These are phyloP conservation scores for Colletotrichum higginsianum DNA, from an alignment of 2,329 filamentous ascomycete genomes.

Conservation along the genomic window DNA sequence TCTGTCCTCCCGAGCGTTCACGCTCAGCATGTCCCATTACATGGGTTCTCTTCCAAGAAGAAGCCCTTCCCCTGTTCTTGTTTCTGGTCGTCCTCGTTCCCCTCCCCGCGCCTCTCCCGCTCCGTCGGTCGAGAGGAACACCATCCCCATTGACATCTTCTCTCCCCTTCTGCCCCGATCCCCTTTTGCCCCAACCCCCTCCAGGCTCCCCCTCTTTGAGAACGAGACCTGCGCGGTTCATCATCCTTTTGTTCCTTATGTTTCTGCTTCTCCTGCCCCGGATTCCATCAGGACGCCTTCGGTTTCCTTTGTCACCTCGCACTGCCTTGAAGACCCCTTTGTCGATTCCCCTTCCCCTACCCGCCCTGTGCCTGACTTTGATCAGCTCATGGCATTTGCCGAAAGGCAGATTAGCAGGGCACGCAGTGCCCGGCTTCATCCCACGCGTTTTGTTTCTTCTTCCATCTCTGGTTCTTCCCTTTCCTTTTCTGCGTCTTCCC, in stretches of 20 bases:
- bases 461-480: not conserved
- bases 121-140: too few relatives aligned
- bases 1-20: constrained; percentile 11
- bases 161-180: too few relatives aligned
- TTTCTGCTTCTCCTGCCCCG: not conserved
- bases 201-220: too few relatives aligned
- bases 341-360: not conserved
- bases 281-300: not conserved
- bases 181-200: too few relatives aligned
- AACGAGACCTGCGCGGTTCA: too few relatives aligned
- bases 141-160: too few relatives aligned
- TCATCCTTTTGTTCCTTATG: not conserved
- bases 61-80: not conserved
- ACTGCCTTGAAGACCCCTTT: constrained; percentile 1
- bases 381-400: constrained; percentile 23
- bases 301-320: not conserved
- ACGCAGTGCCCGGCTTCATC: constrained; percentile 5
- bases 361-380: constrained; percentile 9
- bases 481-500: not conserved
- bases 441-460: not conserved
- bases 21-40: constrained; percentile 24
- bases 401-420: constrained; percentile 7
- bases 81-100: not conserved
- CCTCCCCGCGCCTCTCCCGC: too few relatives aligned
- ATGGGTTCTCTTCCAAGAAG: constrained; percentile 3